Base-by-base conservation (phyloP, 495 filamentous ascomycete species). In the Copromyces sp. region DNA sequence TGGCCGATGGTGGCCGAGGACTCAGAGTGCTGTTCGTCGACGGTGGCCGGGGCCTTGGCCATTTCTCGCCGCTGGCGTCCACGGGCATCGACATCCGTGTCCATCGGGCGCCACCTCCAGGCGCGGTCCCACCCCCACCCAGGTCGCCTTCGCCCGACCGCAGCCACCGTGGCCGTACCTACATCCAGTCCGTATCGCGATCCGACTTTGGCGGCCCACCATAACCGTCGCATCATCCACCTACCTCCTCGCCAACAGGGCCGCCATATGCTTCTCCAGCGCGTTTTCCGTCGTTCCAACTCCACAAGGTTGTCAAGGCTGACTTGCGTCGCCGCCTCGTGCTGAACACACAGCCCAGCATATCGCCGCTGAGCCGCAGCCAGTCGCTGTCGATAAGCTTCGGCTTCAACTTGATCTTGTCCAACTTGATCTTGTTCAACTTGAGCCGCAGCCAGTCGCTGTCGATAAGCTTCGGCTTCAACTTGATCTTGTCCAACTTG, bases 21-120 rank as follows among this genome's bases (percentile, higher is more conserved):
- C n/a, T 47, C 44, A 11, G 35, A 37, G 35, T 37, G 35, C 35
- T 37, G 35, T 37, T 37, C 35, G 35, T 37, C 35, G 35, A 37
- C 5, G 35, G 35, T 37, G 5, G 35, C 5, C 35, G 35, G 35
- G 35, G 35, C 35, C 35, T 37, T 24, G 24, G 24, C 24, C 24
- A 0, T 24, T 24, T 24, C 24, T 24, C 24, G 24, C 24, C 77
- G 39, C 14, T 65, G 53, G 53, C 53, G 53, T 65, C 53, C 53
- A 65, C 53, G 53, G 53, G 53, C 53, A 74, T 86, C 74, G 84
- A 86, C 75, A 80, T 87, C 72, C 84, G 77, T 65, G 74, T 84
- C 53, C 77, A 78, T 16, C 82, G 79, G 75, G 71, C 38, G 69
- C 32, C 35, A 32, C 70, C 78, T 80, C 68, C 72, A 77, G 38